These are phyloP conservation scores for Acanthamoeba healyi DNA, from an alignment of 208 protist genomes.

Conservation along the genomic window DNA sequence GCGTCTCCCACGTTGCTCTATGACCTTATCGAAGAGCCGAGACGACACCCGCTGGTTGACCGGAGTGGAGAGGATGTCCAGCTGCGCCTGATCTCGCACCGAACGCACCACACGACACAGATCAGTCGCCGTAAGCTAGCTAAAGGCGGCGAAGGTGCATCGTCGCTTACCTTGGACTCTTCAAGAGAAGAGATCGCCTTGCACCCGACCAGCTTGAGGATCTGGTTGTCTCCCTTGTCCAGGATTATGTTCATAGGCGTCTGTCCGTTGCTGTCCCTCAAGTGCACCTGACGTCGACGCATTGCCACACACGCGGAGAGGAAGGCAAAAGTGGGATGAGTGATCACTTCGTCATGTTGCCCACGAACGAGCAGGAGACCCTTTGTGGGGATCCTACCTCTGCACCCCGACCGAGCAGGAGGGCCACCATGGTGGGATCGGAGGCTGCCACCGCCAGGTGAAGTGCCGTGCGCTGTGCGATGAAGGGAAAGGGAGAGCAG, in stretches of 20 bases:
- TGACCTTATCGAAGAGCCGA: not conserved
- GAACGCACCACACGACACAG: no score
- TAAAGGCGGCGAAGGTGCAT: no score
- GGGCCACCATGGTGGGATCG: constrained; percentile 19
- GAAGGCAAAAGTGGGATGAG: not conserved
- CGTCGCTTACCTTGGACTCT: constrained; percentile 5
- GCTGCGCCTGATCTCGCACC: not conserved
- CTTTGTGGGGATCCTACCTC: no score
- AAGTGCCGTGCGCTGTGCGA: not conserved
- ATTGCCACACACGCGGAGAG: not conserved
- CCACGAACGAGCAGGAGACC: not conserved
- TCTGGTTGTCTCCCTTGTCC: constrained; percentile 56
- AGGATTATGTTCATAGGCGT: constrained; percentile 47
- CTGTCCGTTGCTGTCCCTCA: constrained; percentile 26
- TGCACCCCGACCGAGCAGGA: constrained; percentile 17
- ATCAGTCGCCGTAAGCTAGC: no score
- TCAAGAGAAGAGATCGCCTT: constrained; percentile 40
- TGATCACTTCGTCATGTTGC: not conserved
- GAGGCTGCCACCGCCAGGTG: constrained; percentile 20
- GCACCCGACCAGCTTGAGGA: constrained; percentile 41
- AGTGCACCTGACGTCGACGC: not conserved
- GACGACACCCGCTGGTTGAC: not conserved
- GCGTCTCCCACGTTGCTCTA: not conserved
- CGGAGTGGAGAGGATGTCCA: not conserved
- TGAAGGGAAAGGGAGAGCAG: no score